Evolutionary conservation across 2,329 filamentous ascomycete species (phyloP).

Genomic region (Talaromyces pinophilus): DNA sequence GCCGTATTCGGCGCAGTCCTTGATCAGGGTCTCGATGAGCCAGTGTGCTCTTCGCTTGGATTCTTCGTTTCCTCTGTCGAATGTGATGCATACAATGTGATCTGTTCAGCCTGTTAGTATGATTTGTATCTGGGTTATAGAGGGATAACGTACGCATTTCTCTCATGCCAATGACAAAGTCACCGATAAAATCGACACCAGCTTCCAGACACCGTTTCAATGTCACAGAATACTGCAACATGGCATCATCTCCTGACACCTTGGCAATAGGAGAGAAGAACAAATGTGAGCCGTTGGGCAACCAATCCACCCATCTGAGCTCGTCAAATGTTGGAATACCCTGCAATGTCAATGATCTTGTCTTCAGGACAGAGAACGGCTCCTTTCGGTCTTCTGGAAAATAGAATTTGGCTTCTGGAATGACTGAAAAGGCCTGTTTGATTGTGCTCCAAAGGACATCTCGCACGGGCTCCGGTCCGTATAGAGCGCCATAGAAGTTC

Average conservation of each 20-base stretch:
- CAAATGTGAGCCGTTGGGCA: constrained; percentile 27
- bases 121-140: background rate
- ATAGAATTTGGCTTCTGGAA: background rate
- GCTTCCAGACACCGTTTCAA: constrained; percentile 33
- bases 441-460: background rate
- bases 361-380: background rate
- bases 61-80: background rate
- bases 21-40: constrained; percentile 1
- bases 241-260: constrained; percentile 52
- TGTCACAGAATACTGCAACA: constrained; percentile 48
- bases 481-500: background rate
- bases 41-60: background rate
- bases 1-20: constrained; percentile 16
- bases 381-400: background rate
- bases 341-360: background rate
- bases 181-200: background rate
- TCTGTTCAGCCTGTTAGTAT: background rate
- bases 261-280: constrained; percentile 57
- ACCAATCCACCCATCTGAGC: background rate
- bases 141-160: background rate
- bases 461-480: background rate
- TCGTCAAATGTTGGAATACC: background rate
- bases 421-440: background rate
- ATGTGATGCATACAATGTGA: background rate
- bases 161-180: background rate